A percentile compares a stretch with the other conserved stretches of the same genome.
Conservation (phyloP, 2,329 filamentous ascomycete genomes). For the Ophiostoma sp. region DNA sequence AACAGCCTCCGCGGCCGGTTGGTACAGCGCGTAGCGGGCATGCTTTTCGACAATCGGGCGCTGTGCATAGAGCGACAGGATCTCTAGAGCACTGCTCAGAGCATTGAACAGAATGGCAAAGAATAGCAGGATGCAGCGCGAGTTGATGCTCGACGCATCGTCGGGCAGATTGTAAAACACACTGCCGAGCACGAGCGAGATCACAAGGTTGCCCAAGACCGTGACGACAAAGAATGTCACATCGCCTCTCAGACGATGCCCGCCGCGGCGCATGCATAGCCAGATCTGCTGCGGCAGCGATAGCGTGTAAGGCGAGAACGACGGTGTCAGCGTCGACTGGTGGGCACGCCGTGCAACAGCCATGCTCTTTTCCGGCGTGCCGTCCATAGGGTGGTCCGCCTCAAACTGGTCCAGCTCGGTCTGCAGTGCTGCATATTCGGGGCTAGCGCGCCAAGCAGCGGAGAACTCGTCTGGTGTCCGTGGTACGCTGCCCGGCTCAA, state of each 20-base stretch:
- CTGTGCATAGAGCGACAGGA: constrained; percentile 80
- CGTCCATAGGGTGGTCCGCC: constrained; percentile 46
- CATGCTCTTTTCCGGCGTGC: constrained; percentile 50
- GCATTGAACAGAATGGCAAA: constrained; percentile 84
- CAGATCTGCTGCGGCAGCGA: constrained; percentile 68
- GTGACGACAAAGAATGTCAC: constrained; percentile 65
- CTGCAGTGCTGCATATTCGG: constrained; percentile 45
- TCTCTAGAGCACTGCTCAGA: constrained; percentile 74
- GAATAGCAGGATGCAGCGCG: constrained; percentile 73
- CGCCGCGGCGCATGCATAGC: constrained; percentile 76
- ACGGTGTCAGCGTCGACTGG: constrained; percentile 58
- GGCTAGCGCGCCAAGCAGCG: constrained; percentile 50
- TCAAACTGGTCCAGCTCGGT: constrained; percentile 52
- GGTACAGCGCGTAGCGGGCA: constrained; percentile 76
- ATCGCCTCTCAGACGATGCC: constrained; percentile 68
- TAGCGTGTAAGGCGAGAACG: constrained; percentile 75
- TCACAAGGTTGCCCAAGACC: constrained; percentile 64
- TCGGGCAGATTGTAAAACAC: constrained; percentile 21
- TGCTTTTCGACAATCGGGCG: constrained; percentile 92
- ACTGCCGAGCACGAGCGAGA: constrained; percentile 23
- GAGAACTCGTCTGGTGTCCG: constrained; percentile 59
- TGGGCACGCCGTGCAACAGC: constrained; percentile 47
- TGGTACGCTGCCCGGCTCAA: constrained; percentile 47
- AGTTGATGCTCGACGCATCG: constrained; percentile 40
- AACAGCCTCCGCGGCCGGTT: constrained; percentile 78